These are phyloP conservation scores for Pyrenophora graminea DNA, from an alignment of 2,329 filamentous ascomycete species.

Conservation along the genomic window DNA sequence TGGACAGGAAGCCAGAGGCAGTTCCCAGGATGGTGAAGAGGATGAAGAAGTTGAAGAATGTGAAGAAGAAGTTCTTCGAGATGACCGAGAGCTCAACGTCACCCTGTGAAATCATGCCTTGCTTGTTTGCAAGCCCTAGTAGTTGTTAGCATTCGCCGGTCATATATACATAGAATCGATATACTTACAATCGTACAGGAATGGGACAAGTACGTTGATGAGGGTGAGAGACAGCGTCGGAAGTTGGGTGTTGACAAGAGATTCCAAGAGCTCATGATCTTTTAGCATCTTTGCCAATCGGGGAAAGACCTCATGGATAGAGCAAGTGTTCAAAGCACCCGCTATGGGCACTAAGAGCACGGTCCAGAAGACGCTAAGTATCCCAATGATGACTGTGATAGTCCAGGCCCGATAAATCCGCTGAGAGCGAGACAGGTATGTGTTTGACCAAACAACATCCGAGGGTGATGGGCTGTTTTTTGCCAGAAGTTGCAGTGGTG, in stretches of 20 bases:
- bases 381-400: conserved; percentile 79
- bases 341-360: conserved; percentile 79
- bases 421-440: conserved; percentile 74
- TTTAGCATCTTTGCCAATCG: conserved; percentile 69
- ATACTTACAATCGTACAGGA: conserved; percentile 80
- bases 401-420: conserved; percentile 80
- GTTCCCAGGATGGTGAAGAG: conserved; percentile 89
- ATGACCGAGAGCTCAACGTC: conserved; percentile 94
- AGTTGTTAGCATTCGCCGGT: conserved; percentile 9
- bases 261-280: conserved; percentile 69
- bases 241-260: conserved; percentile 83
- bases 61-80: conserved; percentile 99
- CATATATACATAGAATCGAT: background rate
- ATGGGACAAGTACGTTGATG: conserved; percentile 87
- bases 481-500: conserved; percentile 81
- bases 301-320: conserved; percentile 74
- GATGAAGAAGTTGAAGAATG: conserved; percentile 98
- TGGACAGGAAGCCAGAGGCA: conserved; percentile 71
- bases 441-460: conserved; percentile 95
- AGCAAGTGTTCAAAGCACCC: conserved; percentile 77
- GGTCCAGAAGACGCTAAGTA: conserved; percentile 88
- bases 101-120: conserved; percentile 93
- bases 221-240: conserved; percentile 85
- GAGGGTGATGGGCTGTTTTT: conserved; percentile 85
- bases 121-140: conserved; percentile 76